Base-by-base conservation (phyloP, 208 protist genomes). In the Leptomonas seymouri region DNA sequence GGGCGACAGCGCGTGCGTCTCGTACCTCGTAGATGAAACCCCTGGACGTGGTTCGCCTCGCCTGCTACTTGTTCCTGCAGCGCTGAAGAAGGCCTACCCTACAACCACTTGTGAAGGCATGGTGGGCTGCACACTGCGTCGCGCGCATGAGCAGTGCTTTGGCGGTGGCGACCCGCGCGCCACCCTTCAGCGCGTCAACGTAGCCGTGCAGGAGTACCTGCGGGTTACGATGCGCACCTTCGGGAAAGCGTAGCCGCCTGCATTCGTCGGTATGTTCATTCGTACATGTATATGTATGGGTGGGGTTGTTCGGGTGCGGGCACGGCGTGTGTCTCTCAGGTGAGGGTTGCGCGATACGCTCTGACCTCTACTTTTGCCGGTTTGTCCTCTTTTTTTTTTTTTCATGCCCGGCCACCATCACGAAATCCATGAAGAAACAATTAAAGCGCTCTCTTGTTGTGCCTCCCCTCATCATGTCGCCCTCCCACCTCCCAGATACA, bases 1-100 rank as follows among this genome's bases (percentile, higher is more conserved):
- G 63, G 86, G 89, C 34, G 84, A 92, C 62, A 73, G 78, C 9
- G 71, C 69, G 8, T 67, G 80, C 15, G 62, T 71, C 23, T 46
- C 64, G 23, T 45, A 78, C 50, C 61, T 94, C 1, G 63, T 86
- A 12, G 78, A 84, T 41, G 62, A 82, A 30, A 78, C 73, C 7
- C 81, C 89, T 5, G 85, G 79, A 4, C 62, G 69, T 9, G 78
- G 78, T 11, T 77, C 83, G 48, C 66, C 77, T 16, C 70, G 69
- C 20, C 64, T 78, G 48, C 71, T 94, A 30, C 74, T 91, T 30
- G 77, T 89, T 36, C 71, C 85, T 3, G 34, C 28, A 31, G 23
- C 50, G 4, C 20, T 77, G 34, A 81, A 84, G 73, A 58, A 75
- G 7, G 39, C 16, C 25, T 89, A 87, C 51, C 89, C 85, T 1